phyloP scores from a whole-genome alignment of 805 yeast genomes.

The Middelhovenomyces tepae region DNA sequence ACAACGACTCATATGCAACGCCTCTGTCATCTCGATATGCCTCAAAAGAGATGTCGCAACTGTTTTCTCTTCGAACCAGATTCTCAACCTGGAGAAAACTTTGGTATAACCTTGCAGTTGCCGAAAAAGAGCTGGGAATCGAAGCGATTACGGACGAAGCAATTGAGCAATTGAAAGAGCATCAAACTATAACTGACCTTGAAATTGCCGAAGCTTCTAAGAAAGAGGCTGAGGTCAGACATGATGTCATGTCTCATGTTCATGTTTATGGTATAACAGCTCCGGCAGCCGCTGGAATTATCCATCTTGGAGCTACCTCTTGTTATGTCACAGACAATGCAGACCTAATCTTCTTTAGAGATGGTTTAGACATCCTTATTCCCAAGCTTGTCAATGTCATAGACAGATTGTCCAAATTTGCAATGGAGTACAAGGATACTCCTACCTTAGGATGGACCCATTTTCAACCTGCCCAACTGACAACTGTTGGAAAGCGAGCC shows the following conservation, averaged over 20 bases:
- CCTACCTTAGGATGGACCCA: conserved; percentile 99
- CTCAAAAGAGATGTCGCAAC: conserved; percentile 89
- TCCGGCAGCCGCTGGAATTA: conserved; percentile 96
- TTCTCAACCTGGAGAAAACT: conserved; percentile 97
- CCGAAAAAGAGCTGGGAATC: conserved; percentile 88
- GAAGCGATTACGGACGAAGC: conserved; percentile 84
- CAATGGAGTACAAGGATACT: conserved; percentile 83
- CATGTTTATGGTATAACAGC: conserved; percentile 88
- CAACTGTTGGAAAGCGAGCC: conserved; percentile 97
- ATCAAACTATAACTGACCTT: conserved; percentile 80
- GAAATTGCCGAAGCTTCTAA: conserved; percentile 82
- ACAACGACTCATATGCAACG: conserved; percentile 73
- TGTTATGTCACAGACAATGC: conserved; percentile 98
- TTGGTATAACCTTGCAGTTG: conserved; percentile 92
- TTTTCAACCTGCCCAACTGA: conserved; percentile 98
- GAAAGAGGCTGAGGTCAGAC: conserved; percentile 97
- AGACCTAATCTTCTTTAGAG: conserved; percentile 90
- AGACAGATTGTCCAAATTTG: conserved; percentile 80
- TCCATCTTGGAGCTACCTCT: conserved; percentile 96
- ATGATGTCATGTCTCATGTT: conserved; percentile 99
- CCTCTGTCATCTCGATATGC: conserved; percentile 97
- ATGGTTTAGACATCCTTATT: conserved; percentile 86
- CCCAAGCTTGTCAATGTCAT: conserved; percentile 95
- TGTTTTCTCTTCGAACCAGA: conserved; percentile 88
- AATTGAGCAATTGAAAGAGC: conserved; percentile 69